phyloP scores from a whole-genome alignment of 306 rosid genomes.

The Comarum palustre region DNA sequence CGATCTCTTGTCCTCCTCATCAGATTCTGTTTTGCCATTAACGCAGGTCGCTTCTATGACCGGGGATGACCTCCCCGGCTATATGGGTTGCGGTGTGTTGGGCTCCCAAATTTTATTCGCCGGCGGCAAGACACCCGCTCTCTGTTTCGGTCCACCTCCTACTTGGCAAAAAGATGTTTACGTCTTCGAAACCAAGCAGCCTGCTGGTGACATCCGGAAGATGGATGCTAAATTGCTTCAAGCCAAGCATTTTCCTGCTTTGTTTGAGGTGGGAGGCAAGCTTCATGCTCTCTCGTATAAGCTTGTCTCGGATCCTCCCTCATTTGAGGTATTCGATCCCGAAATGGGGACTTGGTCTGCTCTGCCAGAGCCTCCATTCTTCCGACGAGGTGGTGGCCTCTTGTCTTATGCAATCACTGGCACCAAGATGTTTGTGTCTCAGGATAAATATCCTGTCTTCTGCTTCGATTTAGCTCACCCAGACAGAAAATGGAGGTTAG shows the following conservation, averaged over 20 bases:
- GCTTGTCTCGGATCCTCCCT: neutral
- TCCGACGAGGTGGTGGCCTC: no score
- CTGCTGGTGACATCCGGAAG: neutral
- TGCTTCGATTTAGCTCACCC: neutral
- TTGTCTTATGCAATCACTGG: neutral
- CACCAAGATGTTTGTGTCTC: neutral
- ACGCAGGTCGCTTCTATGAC: no score
- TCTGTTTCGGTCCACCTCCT: no score
- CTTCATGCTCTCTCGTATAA: neutral
- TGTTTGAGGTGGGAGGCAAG: neutral
- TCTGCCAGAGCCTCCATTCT: neutral
- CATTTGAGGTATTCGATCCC: neutral
- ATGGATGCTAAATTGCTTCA: neutral
- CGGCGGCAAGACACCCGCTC: neutral
- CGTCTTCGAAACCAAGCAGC: neutral
- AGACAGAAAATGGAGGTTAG: neutral
- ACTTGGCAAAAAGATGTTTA: neutral
- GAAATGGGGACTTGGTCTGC: neutral
- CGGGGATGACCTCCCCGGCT: no score
- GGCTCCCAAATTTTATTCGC: neutral
- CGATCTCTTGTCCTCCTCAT: no score
- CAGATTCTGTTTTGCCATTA: no score
- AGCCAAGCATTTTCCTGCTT: neutral
- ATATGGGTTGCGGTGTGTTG: neutral
- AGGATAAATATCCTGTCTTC: neutral